Percentiles rank a stretch among this genome's conserved stretches.
These are phyloP conservation scores for Glaciozyma martinii DNA, from an alignment of 768 basidiomycete genomes.

Conservation along the genomic window DNA sequence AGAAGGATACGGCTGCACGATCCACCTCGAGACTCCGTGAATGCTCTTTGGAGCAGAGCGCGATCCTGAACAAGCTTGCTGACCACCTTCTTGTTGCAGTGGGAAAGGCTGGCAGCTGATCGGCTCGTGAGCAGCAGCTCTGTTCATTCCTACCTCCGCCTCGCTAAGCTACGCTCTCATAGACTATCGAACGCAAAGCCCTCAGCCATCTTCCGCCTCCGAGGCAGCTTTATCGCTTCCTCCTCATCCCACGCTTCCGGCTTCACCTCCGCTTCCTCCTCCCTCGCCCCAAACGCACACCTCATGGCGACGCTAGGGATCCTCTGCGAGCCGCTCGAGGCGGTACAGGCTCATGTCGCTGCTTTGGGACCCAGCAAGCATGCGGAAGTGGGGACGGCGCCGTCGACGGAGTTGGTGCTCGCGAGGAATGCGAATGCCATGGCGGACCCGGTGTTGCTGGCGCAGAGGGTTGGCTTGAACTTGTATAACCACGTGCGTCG, in stretches of 20 bases:
- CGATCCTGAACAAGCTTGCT: background rate
- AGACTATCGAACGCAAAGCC: slow-evolving; percentile 49
- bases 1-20: slow-evolving; percentile 23
- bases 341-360: slow-evolving; percentile 55
- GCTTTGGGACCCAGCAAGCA: background rate
- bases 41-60: background rate
- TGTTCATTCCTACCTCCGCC: background rate
- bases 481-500: slow-evolving; percentile 14
- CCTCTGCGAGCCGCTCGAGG: slow-evolving; percentile 62
- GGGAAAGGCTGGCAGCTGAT: slow-evolving; percentile 77
- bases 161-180: too few relatives aligned
- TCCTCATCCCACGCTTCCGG: slow-evolving; percentile 37
- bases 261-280: slow-evolving; percentile 37
- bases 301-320: slow-evolving; percentile 70
- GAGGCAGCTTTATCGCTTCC: slow-evolving; percentile 41
- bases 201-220: slow-evolving; percentile 31
- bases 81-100: slow-evolving; percentile 48
- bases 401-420: slow-evolving; percentile 4
- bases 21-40: slow-evolving; percentile 24
- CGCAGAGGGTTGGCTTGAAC: slow-evolving; percentile 20
- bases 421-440: background rate
- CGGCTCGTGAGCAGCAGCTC: slow-evolving; percentile 52
- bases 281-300: slow-evolving; percentile 39
- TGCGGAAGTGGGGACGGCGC: background rate
- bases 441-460: slow-evolving; percentile 12